phyloP scores from a whole-genome alignment of 2,329 filamentous ascomycete species.

The Colletotrichum lini region DNA sequence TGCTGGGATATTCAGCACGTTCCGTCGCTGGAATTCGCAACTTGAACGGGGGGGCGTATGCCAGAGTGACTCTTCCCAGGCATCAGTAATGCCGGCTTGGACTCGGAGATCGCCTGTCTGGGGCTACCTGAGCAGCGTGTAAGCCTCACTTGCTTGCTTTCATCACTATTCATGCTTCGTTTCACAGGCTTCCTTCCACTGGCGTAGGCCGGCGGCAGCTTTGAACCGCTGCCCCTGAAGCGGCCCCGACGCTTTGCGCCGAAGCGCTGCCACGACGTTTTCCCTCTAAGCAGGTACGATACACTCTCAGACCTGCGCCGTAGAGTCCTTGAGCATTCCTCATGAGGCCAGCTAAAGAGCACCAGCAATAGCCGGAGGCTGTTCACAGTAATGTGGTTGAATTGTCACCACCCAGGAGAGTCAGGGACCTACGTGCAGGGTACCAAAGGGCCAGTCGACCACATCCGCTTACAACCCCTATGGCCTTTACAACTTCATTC shows the following conservation, averaged over 20 bases:
- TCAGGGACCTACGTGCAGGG: too few species aligned
- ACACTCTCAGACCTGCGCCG: too few species aligned
- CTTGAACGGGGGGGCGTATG: background rate
- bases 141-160: too few species aligned
- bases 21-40: background rate
- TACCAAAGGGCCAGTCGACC: background rate
- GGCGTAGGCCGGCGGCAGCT: background rate
- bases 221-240: background rate
- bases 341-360: background rate
- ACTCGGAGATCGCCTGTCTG: too few species aligned
- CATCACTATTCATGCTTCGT: too few species aligned
- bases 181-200: background rate
- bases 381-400: background rate
- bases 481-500: background rate
- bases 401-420: background rate
- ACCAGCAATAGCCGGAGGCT: background rate
- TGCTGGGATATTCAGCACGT: background rate
- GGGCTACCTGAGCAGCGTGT: too few species aligned
- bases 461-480: too few species aligned
- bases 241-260: background rate
- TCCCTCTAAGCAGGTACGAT: background rate
- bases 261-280: background rate
- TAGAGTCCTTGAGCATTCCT: too few species aligned
- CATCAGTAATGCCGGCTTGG: too few species aligned
- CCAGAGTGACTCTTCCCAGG: too few species aligned